Conservation (phyloP, 2,329 filamentous ascomycete genomes). For the Aspergillus spinulosporus region DNA sequence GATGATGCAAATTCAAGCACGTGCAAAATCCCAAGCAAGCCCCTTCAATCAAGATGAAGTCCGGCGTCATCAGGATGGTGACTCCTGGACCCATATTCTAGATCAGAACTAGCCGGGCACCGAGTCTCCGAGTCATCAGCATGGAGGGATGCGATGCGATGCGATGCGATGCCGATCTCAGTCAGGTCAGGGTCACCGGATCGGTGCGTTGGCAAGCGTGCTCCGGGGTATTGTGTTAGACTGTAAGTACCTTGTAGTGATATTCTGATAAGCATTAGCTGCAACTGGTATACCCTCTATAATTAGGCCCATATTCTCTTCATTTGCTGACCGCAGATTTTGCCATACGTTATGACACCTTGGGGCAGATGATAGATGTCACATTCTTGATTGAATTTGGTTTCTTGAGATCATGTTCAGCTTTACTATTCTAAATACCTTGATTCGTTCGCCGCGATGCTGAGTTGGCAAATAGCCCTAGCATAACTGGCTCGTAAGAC, state of each 20-base stretch:
- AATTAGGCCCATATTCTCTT: not conserved
- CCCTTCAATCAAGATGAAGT: not conserved
- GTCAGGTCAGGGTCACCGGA: conserved; percentile 30
- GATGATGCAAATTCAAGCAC: not conserved
- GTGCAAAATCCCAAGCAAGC: not conserved
- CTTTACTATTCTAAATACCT: too few relatives aligned
- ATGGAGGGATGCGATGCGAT: not conserved
- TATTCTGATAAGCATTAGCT: not conserved
- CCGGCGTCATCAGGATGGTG: not conserved
- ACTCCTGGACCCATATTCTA: not conserved
- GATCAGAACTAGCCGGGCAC: not conserved
- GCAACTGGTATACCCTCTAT: conserved; percentile 5
- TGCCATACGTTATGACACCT: not conserved
- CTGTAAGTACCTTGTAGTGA: not conserved
- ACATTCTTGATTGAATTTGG: not conserved
- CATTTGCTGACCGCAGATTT: not conserved
- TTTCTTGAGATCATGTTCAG: not conserved
- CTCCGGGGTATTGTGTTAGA: not conserved
- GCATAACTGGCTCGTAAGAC: not conserved
- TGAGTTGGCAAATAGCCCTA: not conserved
- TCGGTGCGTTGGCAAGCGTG: conserved; percentile 35
- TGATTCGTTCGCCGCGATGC: not conserved
- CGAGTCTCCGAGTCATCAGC: not conserved
- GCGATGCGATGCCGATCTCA: conserved; percentile 28
- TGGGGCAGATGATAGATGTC: not conserved